Percentiles rank a stretch among this genome's conserved stretches.
These are phyloP conservation scores for Penicillium olsonii DNA, from an alignment of 2,329 filamentous ascomycete genomes.

Conservation along the genomic window DNA sequence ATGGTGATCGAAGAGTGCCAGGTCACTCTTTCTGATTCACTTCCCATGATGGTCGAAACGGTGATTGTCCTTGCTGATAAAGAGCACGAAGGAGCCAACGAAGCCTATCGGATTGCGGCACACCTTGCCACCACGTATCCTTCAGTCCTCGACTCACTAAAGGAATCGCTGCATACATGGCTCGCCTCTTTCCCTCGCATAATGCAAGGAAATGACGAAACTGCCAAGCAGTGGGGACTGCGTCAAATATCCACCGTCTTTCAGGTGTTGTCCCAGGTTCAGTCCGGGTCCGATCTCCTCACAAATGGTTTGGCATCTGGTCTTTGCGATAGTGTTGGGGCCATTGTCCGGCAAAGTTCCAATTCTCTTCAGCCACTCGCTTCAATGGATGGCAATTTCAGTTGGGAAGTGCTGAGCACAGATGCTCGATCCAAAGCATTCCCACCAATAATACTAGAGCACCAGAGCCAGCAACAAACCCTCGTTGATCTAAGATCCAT, in stretches of 20 bases:
- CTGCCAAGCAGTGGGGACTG: slow-evolving; percentile 70
- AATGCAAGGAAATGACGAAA: slow-evolving; percentile 82
- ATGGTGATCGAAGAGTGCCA: slow-evolving; percentile 77
- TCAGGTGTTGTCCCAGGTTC: slow-evolving; percentile 63
- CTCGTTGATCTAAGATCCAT: slow-evolving; percentile 63
- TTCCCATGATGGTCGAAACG: slow-evolving; percentile 75
- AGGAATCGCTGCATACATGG: slow-evolving; percentile 77
- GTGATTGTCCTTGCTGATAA: slow-evolving; percentile 68
- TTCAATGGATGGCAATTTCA: slow-evolving; percentile 21
- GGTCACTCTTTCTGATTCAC: slow-evolving; percentile 67
- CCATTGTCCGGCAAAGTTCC: slow-evolving; percentile 44
- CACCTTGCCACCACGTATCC: slow-evolving; percentile 65
- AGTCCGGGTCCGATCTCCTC: slow-evolving; percentile 46
- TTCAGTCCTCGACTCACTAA: slow-evolving; percentile 64
- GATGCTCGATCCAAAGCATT: slow-evolving; percentile 47
- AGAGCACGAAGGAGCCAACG: slow-evolving; percentile 41
- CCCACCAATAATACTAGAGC: slow-evolving; percentile 61
- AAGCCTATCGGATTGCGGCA: slow-evolving; percentile 50
- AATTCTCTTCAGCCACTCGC: slow-evolving; percentile 32
- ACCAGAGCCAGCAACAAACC: slow-evolving; percentile 67
- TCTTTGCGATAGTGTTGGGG: slow-evolving; percentile 71
- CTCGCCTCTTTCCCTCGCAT: slow-evolving; percentile 74
- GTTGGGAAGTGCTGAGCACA: slow-evolving; percentile 29
- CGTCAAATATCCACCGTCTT: slow-evolving; percentile 75
- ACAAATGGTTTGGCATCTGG: slow-evolving; percentile 48